Evolutionary conservation across 768 basidiomycete species (phyloP), one percentile per base, ranked within the genome.

Genomic region (Pleurotus tuber-regium): DNA sequence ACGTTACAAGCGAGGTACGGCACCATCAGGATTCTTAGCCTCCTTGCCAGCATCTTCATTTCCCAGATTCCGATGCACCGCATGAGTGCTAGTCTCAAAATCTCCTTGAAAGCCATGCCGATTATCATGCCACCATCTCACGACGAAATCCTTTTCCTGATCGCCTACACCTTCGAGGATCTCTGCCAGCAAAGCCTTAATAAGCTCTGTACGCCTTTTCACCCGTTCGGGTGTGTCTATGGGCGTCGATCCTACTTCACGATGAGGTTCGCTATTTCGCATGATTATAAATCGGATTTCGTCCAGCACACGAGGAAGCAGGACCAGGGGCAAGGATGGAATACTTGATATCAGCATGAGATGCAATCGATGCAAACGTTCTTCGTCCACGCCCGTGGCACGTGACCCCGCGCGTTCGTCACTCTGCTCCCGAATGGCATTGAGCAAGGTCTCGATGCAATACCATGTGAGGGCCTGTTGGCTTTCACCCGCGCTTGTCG

Each of bases 61-160:
- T 42, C 23, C 40, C 40, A 24, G 16, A 9, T 12, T 29, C 16
- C 23, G 19, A 48, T 35, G 16, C 14, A 33, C 28, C 12, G 11
- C 24, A 4, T 23, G 21, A 2, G 6, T 2, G 36, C 57, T 18
- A 35, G 24, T 24, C 33, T 35, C 31, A 25, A 29, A 31, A 18
- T 19, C n/a, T n/a, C 19, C 46, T 18, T 21, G 43, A 44, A 61
- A 58, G 28, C 46, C 54, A 39, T 23, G 40, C 42, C 61, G 61
- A 47, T 79, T 68, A 50, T 77, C 73, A 61, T 82, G 76, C 89
- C 89, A 92, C 89, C 89, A 92, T 39, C 66, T 70, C 66, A 91
- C 76, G 35, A 68, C 81, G 54, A 73, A 73, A 61, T 80, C 82
- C 68, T 85, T 89, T 69, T 87, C 86, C 36, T 71, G 70, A 61